These are phyloP conservation scores for Colletotrichum sp. DNA, from an alignment of 2,329 filamentous ascomycete species.

Conservation along the genomic window DNA sequence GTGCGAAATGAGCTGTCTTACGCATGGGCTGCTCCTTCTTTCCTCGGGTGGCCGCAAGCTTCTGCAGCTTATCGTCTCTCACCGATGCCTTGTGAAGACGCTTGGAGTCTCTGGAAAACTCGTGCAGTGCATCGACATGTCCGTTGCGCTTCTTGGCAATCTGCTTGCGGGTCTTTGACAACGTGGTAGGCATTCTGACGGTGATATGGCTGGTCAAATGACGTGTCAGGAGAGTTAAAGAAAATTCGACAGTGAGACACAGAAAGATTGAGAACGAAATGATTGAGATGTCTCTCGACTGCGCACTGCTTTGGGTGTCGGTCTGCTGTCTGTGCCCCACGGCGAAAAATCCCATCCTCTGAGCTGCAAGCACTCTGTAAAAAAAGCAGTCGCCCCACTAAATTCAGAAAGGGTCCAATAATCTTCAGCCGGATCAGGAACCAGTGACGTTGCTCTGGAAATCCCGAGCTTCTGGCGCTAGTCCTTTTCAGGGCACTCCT, in stretches of 20 bases:
- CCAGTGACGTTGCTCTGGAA: conserved; percentile 18
- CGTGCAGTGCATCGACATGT: conserved; percentile 77
- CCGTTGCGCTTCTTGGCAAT: conserved; percentile 86
- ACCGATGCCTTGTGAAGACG: conserved; percentile 79
- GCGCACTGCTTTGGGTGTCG: background rate
- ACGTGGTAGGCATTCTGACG: conserved; percentile 72
- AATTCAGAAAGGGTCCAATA: conserved; percentile 6
- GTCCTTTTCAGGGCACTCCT: background rate
- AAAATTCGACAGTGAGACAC: background rate
- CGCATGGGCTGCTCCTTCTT: conserved; percentile 78
- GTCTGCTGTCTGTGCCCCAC: conserved; percentile 10
- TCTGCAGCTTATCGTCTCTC: conserved; percentile 82
- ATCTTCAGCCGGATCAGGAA: background rate
- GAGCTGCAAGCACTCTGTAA: background rate
- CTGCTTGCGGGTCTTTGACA: conserved; percentile 86
- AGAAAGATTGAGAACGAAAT: background rate
- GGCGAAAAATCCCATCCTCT: conserved; percentile 17
- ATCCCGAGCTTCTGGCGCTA: background rate
- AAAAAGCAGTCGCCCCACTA: background rate
- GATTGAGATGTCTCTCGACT: background rate
- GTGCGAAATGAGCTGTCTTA: conserved; percentile 43
- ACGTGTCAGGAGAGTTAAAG: background rate
- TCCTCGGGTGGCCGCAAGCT: conserved; percentile 70
- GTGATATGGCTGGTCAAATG: background rate
- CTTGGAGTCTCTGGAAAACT: conserved; percentile 86